These are phyloP conservation scores for Boletellus deceptivus DNA, from an alignment of 1,284 basidiomycete genomes.

Conservation along the genomic window DNA sequence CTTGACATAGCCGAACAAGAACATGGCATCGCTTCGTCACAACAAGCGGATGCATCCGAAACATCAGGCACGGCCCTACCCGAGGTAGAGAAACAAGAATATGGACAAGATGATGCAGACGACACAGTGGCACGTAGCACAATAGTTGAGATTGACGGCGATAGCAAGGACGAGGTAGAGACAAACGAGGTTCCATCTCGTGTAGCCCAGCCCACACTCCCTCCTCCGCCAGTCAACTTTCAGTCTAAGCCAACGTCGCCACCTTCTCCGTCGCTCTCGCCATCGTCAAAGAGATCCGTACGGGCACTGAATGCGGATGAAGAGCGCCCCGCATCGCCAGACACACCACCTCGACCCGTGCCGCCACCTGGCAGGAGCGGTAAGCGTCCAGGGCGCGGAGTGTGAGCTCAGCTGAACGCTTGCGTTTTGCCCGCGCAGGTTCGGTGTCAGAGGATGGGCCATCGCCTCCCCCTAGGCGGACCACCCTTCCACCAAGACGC, in stretches of 20 bases:
- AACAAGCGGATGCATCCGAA: not conserved
- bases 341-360: slow-evolving; percentile 29
- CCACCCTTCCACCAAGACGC: slow-evolving; percentile 21
- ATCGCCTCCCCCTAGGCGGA: slow-evolving; percentile 13
- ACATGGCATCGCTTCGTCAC: slow-evolving; percentile 1
- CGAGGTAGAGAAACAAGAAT: not conserved
- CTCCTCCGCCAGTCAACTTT: slow-evolving; percentile 28
- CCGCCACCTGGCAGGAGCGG: slow-evolving; percentile 31
- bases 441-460: slow-evolving; percentile 13
- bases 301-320: slow-evolving; percentile 22
- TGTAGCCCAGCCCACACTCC: slow-evolving; percentile 31
- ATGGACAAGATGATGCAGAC: not conserved
- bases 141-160: slow-evolving; percentile 1
- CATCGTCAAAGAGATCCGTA: slow-evolving; percentile 15
- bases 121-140: not conserved
- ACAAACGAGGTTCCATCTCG: slow-evolving; percentile 32
- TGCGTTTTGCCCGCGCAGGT: slow-evolving; percentile 6
- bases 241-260: slow-evolving; percentile 27
- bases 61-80: slow-evolving; percentile 1
- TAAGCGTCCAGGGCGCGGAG: slow-evolving; percentile 8
- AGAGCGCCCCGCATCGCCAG: slow-evolving; percentile 26
- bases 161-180: slow-evolving; percentile 11
- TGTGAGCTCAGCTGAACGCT: slow-evolving; percentile 8
- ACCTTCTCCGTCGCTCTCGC: slow-evolving; percentile 14
- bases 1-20: not conserved